These are phyloP conservation scores for Gossypium trilobum DNA, from an alignment of 441 rosid species.

Conservation along the genomic window DNA sequence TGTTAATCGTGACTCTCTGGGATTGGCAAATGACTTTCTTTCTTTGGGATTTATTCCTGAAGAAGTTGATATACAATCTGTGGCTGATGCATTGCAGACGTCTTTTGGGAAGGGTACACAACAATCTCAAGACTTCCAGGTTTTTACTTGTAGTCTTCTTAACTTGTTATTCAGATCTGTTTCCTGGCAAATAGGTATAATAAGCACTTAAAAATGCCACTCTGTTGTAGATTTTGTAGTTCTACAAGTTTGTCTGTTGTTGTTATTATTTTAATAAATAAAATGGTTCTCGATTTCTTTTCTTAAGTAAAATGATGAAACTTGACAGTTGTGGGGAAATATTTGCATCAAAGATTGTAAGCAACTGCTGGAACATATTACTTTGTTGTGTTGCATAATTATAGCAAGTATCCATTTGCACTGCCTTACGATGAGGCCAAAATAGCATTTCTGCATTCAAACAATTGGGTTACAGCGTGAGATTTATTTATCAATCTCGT, in stretches of 20 bases:
- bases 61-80: constrained; percentile 65
- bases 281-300: not conserved
- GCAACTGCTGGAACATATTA: not conserved
- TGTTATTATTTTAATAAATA: not conserved
- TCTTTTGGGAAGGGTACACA: constrained; percentile 66
- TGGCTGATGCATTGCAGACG: constrained; percentile 67
- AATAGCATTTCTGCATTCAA: not conserved
- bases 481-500: not conserved
- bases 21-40: constrained; percentile 97
- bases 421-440: not conserved
- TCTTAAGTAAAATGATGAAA: not conserved
- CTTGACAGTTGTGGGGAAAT: not conserved
- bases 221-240: not conserved
- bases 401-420: not conserved
- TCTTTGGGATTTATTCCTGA: constrained; percentile 99
- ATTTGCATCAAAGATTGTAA: not conserved
- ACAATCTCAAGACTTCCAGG: constrained; percentile 94
- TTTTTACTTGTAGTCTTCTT: constrained; percentile 20
- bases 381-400: not conserved
- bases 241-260: not conserved
- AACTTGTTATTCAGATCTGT: not conserved
- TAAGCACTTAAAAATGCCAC: not conserved
- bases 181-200: not conserved
- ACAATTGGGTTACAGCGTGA: not conserved
- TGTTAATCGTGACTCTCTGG: constrained; percentile 94